Evolutionary conservation across 371 early-diverging fungal genomes (phyloP), one percentile per base, ranked within the genome.

Genomic region (Neoconidiobolus thromboides): DNA sequence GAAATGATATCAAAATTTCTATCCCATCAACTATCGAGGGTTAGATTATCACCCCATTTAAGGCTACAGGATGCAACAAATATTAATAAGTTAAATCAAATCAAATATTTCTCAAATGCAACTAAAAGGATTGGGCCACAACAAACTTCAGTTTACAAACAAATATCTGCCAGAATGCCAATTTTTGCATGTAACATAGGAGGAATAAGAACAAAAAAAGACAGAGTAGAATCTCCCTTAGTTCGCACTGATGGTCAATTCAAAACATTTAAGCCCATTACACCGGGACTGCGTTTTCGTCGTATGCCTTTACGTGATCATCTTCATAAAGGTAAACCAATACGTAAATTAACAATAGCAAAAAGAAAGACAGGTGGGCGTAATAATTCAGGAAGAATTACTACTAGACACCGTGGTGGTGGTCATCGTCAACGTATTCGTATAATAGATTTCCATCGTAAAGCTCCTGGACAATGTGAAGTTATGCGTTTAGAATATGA

Each of bases 401-500:
- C 95, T 2, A 81, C 89, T 38, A 83, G 95, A 12, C 93, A 93
- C 64, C 85, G 91, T 48, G 97, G 97, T 54, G 97, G 95, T 50
- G 97, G 96, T 43, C 89, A 87, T 69, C 91, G 90, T 66, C 80
- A 86, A 47, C 82, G 91, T 61, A 81, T 93, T 69, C 79, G 96
- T 61, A 66, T 85, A 15, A 73, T 96, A 3, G 97, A 96, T 63
- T 94, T 90, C 76, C 67, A 76, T 61, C 89, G 97, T 60, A 67
- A 62, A 40, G 78, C 78, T 54, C 66, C 82, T 0, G 94, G 92
- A 0, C 69, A 76, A 3, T 91, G 91, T 62, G 76, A 79, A 48
- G 94, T 96, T 1, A 73, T 88, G 60, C 80, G 97, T 14, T 69
- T 94, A 15, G 97, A 96, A 69, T 89, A 91, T 66, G 97, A 96